Conservation (phyloP, 495 filamentous ascomycete species). For the Annulohypoxylon moriforme region DNA sequence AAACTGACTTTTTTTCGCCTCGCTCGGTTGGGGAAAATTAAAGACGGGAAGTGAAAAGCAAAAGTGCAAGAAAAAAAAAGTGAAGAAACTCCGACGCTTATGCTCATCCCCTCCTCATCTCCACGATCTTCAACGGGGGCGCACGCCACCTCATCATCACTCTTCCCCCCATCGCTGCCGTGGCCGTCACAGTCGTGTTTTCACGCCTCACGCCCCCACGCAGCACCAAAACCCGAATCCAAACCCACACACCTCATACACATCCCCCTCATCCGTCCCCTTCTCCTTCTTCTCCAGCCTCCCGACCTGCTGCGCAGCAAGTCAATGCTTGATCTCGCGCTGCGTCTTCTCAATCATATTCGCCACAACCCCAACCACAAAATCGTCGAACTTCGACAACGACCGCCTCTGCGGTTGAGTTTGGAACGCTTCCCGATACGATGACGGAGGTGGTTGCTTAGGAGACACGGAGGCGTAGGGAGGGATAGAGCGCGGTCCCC, state of each 20-base stretch:
- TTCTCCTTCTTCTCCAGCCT: neutral
- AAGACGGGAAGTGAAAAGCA: neutral
- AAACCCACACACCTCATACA: conserved; percentile 16
- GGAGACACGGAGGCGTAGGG: neutral
- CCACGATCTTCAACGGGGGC: too few relatives aligned
- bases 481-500: neutral
- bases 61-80: neutral
- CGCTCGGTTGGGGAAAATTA: neutral
- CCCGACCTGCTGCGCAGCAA: neutral
- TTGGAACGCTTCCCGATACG: too few relatives aligned
- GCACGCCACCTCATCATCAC: neutral
- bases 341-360: conserved; percentile 44
- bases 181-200: too few relatives aligned
- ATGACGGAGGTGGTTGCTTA: neutral
- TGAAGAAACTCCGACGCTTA: neutral
- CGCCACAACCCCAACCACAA: conserved; percentile 33
- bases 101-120: too few relatives aligned
- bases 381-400: conserved; percentile 22
- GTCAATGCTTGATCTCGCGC: conserved; percentile 30
- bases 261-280: neutral
- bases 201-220: neutral
- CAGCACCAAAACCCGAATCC: neutral
- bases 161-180: too few relatives aligned
- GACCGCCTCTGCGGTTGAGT: neutral
- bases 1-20: neutral